Evolutionary conservation across 495 filamentous ascomycete species (phyloP).

Genomic region (Neurospora sp.): DNA sequence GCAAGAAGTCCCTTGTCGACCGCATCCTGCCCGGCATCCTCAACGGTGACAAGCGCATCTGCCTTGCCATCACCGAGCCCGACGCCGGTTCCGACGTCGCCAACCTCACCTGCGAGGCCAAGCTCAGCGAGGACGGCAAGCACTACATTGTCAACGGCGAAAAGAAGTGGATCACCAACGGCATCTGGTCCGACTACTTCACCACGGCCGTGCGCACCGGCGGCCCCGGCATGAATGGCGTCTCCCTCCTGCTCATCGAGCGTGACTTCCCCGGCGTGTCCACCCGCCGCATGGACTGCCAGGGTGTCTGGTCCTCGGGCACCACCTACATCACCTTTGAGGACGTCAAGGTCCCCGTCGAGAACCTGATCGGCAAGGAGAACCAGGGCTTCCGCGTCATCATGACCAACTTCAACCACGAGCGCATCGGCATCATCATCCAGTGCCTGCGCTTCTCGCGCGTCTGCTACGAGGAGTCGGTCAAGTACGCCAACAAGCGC

Average conservation of each 20-base stretch:
- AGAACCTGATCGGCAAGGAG: slow-evolving; percentile 94
- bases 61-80: slow-evolving; percentile 48
- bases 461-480: slow-evolving; percentile 91
- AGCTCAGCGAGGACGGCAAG: slow-evolving; percentile 87
- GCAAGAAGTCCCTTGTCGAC: slow-evolving; percentile 81
- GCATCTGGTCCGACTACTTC: slow-evolving; percentile 94
- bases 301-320: slow-evolving; percentile 89
- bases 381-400: slow-evolving; percentile 98
- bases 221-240: slow-evolving; percentile 74
- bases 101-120: slow-evolving; percentile 89
- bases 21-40: slow-evolving; percentile 68
- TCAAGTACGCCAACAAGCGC: slow-evolving; percentile 96
- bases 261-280: slow-evolving; percentile 70
- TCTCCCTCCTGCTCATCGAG: slow-evolving; percentile 79
- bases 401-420: slow-evolving; percentile 99
- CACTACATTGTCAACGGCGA: slow-evolving; percentile 99
- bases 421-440: slow-evolving; percentile 96
- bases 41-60: slow-evolving; percentile 90
- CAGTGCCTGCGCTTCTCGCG: slow-evolving; percentile 91
- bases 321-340: slow-evolving; percentile 98
- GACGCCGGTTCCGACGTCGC: slow-evolving; percentile 70
- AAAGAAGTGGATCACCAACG: slow-evolving; percentile 99
- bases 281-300: slow-evolving; percentile 94
- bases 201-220: slow-evolving; percentile 93
- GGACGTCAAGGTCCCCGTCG: slow-evolving; percentile 95